Conservation (phyloP, 2,329 filamentous ascomycete genomes). For the Colletotrichum orchidophilum region DNA sequence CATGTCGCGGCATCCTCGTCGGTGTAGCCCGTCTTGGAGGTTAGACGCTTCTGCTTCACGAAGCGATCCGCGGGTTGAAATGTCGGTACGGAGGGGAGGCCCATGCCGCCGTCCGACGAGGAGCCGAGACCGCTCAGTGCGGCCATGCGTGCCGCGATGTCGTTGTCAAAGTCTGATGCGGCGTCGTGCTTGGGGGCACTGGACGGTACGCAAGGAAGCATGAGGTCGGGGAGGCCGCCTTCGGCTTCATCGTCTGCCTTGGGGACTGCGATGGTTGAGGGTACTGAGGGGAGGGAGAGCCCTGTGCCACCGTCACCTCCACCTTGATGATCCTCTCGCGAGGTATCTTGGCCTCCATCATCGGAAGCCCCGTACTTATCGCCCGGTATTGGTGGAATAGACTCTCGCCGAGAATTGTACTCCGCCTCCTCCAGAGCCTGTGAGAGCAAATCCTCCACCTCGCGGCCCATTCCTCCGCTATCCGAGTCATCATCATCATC, state of each 20-base stretch:
- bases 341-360: background rate
- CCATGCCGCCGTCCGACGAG: slow-evolving; percentile 41
- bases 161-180: slow-evolving; percentile 49
- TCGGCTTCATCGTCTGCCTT: background rate
- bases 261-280: slow-evolving; percentile 46
- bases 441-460: slow-evolving; percentile 56
- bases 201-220: slow-evolving; percentile 58
- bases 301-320: slow-evolving; percentile 31
- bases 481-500: slow-evolving; percentile 57
- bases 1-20: slow-evolving; percentile 80
- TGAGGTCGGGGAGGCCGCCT: slow-evolving; percentile 40
- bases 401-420: slow-evolving; percentile 38
- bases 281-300: slow-evolving; percentile 50
- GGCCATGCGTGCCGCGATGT: slow-evolving; percentile 62
- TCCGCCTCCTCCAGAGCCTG: slow-evolving; percentile 57
- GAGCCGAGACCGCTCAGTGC: slow-evolving; percentile 53
- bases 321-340: slow-evolving; percentile 26
- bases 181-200: slow-evolving; percentile 47
- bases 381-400: background rate
- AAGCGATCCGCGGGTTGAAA: slow-evolving; percentile 56
- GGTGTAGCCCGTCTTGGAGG: slow-evolving; percentile 57
- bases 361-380: background rate
- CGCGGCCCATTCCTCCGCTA: slow-evolving; percentile 56
- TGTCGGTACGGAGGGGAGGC: slow-evolving; percentile 60
- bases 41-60: slow-evolving; percentile 49